A percentile compares a stretch with the other conserved stretches of the same genome.
Conservation (phyloP, 2,329 filamentous ascomycete species). For the Plectosphaerella sp. region DNA sequence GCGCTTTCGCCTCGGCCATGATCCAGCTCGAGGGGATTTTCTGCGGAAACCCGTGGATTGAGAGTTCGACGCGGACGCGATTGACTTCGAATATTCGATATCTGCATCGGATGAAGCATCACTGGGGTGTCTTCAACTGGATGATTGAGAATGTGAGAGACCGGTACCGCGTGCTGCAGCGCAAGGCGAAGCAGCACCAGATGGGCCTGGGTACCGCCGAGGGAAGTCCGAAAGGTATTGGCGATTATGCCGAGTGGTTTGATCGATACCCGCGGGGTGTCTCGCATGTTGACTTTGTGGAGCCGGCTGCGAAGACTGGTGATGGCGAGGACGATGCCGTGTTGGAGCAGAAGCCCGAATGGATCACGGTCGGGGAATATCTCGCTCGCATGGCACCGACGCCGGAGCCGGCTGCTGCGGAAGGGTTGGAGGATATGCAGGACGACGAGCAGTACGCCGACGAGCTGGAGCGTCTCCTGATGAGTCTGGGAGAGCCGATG, state of each 20-base stretch:
- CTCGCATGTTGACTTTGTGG: constrained; percentile 76
- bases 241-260: constrained; percentile 98
- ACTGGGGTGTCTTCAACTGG: constrained; percentile 98
- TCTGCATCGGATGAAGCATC: constrained; percentile 89
- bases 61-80: constrained; percentile 76
- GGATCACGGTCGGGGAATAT: constrained; percentile 92
- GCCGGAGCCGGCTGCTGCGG: constrained; percentile 8
- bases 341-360: constrained; percentile 79
- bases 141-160: constrained; percentile 91
- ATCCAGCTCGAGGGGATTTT: constrained; percentile 94
- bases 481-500: neutral
- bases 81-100: constrained; percentile 86
- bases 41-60: constrained; percentile 72
- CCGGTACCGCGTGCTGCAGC: constrained; percentile 78
- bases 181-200: constrained; percentile 69
- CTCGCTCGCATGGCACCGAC: constrained; percentile 75
- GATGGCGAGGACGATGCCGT: constrained; percentile 77
- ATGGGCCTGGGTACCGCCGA: constrained; percentile 35
- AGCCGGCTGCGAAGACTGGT: constrained; percentile 63
- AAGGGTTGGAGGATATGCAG: neutral
- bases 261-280: constrained; percentile 91
- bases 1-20: constrained; percentile 86
- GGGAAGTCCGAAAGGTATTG: constrained; percentile 58
- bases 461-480: neutral
- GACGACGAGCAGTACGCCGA: neutral